A percentile compares a stretch with the other conserved stretches of the same genome.
These are phyloP conservation scores for Fusarium sp. DNA, from an alignment of 2,329 filamentous ascomycete species.

Conservation along the genomic window DNA sequence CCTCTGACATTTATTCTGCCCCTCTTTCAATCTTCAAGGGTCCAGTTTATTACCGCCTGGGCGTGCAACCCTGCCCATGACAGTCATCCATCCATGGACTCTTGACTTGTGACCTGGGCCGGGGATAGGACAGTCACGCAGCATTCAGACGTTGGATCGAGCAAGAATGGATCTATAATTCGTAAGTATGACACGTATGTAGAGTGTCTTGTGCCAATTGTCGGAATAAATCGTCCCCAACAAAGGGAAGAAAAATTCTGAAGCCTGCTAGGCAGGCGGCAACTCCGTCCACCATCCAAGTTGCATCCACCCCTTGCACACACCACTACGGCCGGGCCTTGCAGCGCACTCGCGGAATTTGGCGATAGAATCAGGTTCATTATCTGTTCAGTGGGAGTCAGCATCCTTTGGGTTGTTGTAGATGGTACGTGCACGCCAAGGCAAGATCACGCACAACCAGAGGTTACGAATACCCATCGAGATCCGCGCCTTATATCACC, in stretches of 20 bases:
- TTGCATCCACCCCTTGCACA: conserved; percentile 15
- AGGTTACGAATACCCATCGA: conserved; percentile 12
- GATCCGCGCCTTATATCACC: conserved; percentile 4
- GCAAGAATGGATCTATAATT: conserved; percentile 16
- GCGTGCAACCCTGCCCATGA: conserved; percentile 30
- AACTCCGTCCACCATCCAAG: conserved; percentile 9
- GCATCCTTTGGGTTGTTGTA: conserved; percentile 14
- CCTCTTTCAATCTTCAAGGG: conserved; percentile 20
- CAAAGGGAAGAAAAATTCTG: conserved; percentile 18
- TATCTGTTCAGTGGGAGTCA: background rate
- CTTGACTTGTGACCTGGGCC: conserved; percentile 33
- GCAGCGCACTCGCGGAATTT: background rate
- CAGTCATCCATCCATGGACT: conserved; percentile 6
- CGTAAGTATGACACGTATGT: conserved; percentile 28
- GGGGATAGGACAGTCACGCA: conserved; percentile 6
- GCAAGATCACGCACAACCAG: background rate
- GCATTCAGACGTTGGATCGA: conserved; percentile 12
- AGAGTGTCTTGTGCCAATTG: conserved; percentile 24
- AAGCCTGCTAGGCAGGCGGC: conserved; percentile 34
- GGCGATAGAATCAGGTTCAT: conserved; percentile 14
- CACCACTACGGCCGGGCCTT: conserved; percentile 7
- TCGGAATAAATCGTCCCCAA: background rate
- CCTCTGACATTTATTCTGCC: background rate
- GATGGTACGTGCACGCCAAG: conserved; percentile 5
- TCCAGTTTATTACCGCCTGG: conserved; percentile 30